Conservation (phyloP, 495 filamentous ascomycete species). For the Xylaria acuta region DNA sequence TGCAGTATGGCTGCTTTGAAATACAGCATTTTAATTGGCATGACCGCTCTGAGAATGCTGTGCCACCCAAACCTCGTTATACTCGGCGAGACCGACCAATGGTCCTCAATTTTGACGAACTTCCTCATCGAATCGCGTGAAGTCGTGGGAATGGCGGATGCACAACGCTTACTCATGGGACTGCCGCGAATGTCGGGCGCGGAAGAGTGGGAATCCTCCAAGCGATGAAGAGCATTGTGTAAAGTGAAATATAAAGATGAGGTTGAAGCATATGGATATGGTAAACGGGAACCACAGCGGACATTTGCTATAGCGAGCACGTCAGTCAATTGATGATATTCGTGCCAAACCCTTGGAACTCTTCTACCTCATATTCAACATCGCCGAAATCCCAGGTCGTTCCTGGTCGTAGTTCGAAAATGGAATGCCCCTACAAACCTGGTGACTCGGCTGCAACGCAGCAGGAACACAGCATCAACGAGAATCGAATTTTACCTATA, state of each 20-base stretch:
- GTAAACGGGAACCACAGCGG: background rate
- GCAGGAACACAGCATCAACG: background rate
- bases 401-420: background rate
- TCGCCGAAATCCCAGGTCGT: background rate
- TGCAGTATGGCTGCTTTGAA: background rate
- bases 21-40: background rate
- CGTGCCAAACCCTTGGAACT: background rate
- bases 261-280: background rate
- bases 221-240: background rate
- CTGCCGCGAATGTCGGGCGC: no score
- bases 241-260: background rate
- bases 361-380: background rate
- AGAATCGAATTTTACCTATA: slow-evolving; percentile 40
- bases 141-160: background rate
- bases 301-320: background rate
- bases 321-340: background rate
- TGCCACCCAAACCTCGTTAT: background rate
- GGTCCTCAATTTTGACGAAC: no score
- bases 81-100: no score
- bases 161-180: background rate
- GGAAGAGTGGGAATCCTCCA: background rate
- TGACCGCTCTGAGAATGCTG: background rate
- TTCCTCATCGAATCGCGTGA: background rate
- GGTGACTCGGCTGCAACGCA: background rate
- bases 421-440: slow-evolving; percentile 19